Conservation (phyloP, 495 filamentous ascomycete genomes). For the Staphylotrichum longicolle region DNA sequence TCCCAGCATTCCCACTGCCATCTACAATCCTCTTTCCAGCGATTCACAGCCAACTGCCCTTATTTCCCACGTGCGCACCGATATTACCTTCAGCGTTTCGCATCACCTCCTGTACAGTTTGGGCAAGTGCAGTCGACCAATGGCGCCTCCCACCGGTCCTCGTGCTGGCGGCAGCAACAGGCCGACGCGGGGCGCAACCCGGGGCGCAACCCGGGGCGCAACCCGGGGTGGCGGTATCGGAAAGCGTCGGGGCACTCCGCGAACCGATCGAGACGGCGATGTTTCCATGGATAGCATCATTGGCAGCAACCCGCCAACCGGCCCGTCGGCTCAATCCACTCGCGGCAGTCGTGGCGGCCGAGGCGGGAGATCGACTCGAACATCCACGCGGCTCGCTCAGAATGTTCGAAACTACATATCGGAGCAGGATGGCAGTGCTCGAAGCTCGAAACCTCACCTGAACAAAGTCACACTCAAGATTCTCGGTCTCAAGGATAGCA, state of each 20-base stretch:
- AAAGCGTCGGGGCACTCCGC: slow-evolving; percentile 56
- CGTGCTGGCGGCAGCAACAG: slow-evolving; percentile 20
- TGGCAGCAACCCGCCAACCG: slow-evolving; percentile 26
- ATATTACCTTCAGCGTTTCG: too few relatives aligned
- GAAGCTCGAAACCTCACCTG: slow-evolving; percentile 23
- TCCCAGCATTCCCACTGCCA: too few relatives aligned
- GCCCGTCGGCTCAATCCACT: slow-evolving; percentile 30
- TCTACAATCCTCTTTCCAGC: too few relatives aligned
- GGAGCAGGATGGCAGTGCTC: slow-evolving; percentile 12
- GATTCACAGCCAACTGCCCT: too few relatives aligned
- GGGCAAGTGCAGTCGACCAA: slow-evolving; percentile 17
- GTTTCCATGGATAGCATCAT: slow-evolving; percentile 66
- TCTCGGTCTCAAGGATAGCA: slow-evolving; percentile 72
- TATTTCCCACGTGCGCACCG: too few relatives aligned
- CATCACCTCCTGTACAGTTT: too few relatives aligned
- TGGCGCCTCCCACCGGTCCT: slow-evolving; percentile 45
- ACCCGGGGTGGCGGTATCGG: slow-evolving; percentile 60
- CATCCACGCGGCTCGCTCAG: slow-evolving; percentile 25
- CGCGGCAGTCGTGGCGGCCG: slow-evolving; percentile 20
- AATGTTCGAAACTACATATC: slow-evolving; percentile 26
- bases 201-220: not conserved
- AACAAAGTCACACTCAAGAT: slow-evolving; percentile 52
- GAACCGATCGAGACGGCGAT: slow-evolving; percentile 77
- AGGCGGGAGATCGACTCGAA: slow-evolving; percentile 19
- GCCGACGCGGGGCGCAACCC: not conserved